Evolutionary conservation across 208 protist species (phyloP), one percentile per base, ranked within the genome.

Genomic region (Leishmania amazonensis): DNA sequence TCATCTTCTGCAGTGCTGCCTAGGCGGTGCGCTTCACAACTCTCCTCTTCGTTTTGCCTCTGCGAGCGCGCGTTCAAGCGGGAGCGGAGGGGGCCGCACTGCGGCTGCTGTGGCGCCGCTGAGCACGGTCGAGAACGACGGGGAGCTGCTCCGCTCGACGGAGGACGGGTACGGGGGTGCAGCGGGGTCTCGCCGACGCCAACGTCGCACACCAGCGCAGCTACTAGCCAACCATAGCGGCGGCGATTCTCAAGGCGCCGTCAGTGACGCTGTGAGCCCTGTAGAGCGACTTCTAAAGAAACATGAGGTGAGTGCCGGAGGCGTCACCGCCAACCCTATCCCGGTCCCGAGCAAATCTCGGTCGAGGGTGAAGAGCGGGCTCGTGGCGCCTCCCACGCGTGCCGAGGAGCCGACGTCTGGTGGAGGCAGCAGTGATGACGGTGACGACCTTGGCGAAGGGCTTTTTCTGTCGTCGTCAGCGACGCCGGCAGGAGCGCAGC

Each of bases 241-340:
- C 31, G 45, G 21, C 42, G 42, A 24, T 31, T 72, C 40, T 45
- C 17, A 72, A 45, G 67, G 67, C 28, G 35, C 67, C 31, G 67
- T 17, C 38, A 28, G 54, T 19, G 70, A 49, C n/a, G 42, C 13
- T 42, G 31, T 62, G 19, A 40, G 58, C 73, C 19, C 76, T 35
- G 76, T 84, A 11, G 81, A 75, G 58, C 57, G 74, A 5, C 77
- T 85, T 38, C 60, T 85, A 31, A 68, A 54, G 31, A 84, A 84
- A 28, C 81, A 81, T 58, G 72, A 60, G 71, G 70, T 74, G 70
- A 53, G 11, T 51, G 45, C 45, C 42, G 42, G 24, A 45, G 45
- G 70, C 70, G 64, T 35, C 76, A 38, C 28, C 40, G 38, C 40
- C 38, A 65, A 28, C 45, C 53, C 60, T 28, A 47, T 53, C 58